phyloP scores from a whole-genome alignment of 331 rosid genomes.

The Acacia pycnantha region DNA sequence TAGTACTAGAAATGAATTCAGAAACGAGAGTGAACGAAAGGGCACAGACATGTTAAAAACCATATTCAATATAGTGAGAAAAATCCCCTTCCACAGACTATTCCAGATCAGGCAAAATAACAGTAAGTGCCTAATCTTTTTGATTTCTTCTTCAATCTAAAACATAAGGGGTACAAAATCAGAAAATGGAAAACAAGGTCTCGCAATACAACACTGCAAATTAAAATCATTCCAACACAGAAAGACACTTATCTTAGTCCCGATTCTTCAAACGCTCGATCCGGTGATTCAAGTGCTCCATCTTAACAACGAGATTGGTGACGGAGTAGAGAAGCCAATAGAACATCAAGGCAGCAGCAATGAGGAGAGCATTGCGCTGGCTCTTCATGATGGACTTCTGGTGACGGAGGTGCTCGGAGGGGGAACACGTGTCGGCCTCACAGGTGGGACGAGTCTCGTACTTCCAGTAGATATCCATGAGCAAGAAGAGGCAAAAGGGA shows the following conservation, averaged over 20 bases:
- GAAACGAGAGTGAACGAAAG: not conserved
- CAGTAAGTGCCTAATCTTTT: not conserved
- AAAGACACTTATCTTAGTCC: not conserved
- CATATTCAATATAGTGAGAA: not conserved
- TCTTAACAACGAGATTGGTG: slow-evolving; percentile 72
- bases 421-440: slow-evolving; percentile 73
- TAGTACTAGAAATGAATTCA: not conserved
- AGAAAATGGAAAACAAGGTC: not conserved
- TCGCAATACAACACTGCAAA: not conserved
- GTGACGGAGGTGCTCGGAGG: slow-evolving; percentile 81
- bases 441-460: slow-evolving; percentile 76
- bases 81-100: not conserved
- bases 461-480: slow-evolving; percentile 95
- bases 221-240: not conserved
- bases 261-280: not conserved
- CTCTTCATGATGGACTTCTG: slow-evolving; percentile 98
- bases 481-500: slow-evolving; percentile 87
- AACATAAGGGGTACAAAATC: not conserved
- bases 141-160: not conserved
- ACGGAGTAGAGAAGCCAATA: slow-evolving; percentile 92
- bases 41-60: not conserved
- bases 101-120: not conserved
- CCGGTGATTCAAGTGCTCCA: slow-evolving; percentile 59
- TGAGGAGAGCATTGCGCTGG: slow-evolving; percentile 91
- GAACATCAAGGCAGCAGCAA: slow-evolving; percentile 73